phyloP scores from a whole-genome alignment of 257 asterid species.

The Asclepias syriaca region DNA sequence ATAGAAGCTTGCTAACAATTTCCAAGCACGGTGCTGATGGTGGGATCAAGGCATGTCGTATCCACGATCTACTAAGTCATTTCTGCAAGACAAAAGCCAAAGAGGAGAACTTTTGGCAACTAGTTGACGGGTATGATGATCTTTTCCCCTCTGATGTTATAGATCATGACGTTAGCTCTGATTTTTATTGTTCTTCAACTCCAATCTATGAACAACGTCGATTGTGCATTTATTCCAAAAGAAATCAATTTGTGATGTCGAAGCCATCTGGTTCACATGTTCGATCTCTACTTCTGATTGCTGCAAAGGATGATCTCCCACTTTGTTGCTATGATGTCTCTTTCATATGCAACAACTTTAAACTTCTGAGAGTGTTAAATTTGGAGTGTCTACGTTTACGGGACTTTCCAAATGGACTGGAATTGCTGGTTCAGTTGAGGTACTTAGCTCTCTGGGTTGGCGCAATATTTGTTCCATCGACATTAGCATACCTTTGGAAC shows the following conservation, averaged over 20 bases:
- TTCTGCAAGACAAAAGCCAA: background rate
- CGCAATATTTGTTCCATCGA: background rate
- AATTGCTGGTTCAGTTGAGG: conserved; percentile 14
- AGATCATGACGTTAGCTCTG: no score
- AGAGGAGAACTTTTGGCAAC: background rate
- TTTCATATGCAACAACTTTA: background rate
- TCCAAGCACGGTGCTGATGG: background rate
- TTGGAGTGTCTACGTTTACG: background rate
- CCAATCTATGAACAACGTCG: no score
- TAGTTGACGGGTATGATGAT: no score
- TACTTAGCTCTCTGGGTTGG: conserved; percentile 2
- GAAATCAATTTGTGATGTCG: background rate
- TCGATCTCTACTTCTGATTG: background rate
- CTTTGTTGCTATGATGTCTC: background rate
- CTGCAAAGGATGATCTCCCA: conserved; percentile 5
- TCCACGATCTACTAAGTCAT: conserved; percentile 1
- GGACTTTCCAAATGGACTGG: background rate
- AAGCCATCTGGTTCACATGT: background rate
- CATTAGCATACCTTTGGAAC: background rate
- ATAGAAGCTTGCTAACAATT: background rate
- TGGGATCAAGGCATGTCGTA: background rate
- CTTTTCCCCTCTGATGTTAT: background rate
- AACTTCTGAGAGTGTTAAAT: conserved; percentile 5
- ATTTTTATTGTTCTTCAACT: no score
- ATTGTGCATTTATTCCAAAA: no score